Evolutionary conservation across 2,329 filamentous ascomycete species (phyloP).

Genomic region (Pseudopithomyces maydicus): DNA sequence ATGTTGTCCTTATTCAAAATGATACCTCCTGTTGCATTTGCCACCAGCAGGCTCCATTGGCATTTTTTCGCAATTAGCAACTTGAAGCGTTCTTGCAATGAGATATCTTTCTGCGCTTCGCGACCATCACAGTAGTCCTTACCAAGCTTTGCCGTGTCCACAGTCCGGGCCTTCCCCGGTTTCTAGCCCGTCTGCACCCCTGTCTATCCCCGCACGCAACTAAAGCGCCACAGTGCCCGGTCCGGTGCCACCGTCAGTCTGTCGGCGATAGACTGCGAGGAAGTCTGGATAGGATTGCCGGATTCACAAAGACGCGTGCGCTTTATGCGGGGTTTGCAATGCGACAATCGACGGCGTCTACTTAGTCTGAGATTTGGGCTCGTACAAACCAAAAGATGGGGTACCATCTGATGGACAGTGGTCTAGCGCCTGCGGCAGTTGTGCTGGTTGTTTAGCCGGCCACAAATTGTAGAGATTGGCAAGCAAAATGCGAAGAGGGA

Average conservation of each 20-base stretch:
- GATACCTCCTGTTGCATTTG: conserved; percentile 3
- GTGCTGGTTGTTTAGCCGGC: background rate
- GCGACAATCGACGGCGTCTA: background rate
- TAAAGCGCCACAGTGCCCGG: background rate
- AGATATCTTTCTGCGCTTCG: background rate
- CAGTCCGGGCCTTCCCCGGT: background rate
- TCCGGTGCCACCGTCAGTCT: background rate
- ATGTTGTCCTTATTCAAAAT: background rate
- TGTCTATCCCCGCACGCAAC: background rate
- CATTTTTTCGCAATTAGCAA: background rate
- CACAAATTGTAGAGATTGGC: background rate
- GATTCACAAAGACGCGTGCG: background rate
- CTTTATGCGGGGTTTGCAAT: too few relatives aligned
- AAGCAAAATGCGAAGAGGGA: background rate
- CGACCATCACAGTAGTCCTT: background rate
- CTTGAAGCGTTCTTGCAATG: conserved; percentile 1
- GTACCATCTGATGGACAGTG: background rate
- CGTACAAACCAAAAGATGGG: background rate
- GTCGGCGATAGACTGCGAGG: background rate
- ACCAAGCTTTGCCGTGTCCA: background rate
- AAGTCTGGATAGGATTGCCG: background rate
- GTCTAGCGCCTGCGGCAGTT: background rate
- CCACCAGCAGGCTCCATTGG: conserved; percentile 1
- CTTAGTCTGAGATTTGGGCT: too few relatives aligned
- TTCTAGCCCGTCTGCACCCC: background rate